These are phyloP conservation scores for Bipolaris gigantea DNA, from an alignment of 2,329 filamentous ascomycete genomes.

Conservation along the genomic window DNA sequence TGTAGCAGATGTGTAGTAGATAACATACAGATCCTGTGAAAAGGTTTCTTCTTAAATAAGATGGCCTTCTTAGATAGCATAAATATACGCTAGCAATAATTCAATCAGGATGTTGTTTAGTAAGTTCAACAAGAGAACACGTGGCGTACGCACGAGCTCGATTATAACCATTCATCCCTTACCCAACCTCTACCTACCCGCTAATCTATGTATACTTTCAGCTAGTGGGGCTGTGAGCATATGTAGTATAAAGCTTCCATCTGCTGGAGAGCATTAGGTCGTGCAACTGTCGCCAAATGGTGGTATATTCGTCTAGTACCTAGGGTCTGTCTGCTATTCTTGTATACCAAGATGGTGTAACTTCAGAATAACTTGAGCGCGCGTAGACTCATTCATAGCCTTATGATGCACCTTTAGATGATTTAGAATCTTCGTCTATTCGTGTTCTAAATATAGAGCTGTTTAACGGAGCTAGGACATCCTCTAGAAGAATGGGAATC, in stretches of 20 bases:
- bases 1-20: background rate
- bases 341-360: background rate
- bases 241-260: background rate
- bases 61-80: no score
- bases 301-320: background rate
- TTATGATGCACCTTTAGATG: background rate
- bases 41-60: background rate
- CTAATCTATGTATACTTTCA: no score
- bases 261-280: background rate
- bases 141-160: background rate
- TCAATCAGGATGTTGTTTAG: background rate
- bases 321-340: background rate
- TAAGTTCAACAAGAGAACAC: background rate
- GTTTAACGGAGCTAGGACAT: background rate
- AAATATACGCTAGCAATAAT: background rate
- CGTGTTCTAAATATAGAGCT: background rate
- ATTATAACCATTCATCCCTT: background rate
- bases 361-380: background rate
- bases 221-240: no score
- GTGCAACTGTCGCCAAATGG: background rate
- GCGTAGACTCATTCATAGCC: background rate
- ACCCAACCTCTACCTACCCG: no score
- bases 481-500: background rate
- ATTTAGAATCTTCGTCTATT: background rate
- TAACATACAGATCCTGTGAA: background rate